Evolutionary conservation across 352 stramenopile genomes (phyloP).

Genomic region (Plasmopara halstedii): DNA sequence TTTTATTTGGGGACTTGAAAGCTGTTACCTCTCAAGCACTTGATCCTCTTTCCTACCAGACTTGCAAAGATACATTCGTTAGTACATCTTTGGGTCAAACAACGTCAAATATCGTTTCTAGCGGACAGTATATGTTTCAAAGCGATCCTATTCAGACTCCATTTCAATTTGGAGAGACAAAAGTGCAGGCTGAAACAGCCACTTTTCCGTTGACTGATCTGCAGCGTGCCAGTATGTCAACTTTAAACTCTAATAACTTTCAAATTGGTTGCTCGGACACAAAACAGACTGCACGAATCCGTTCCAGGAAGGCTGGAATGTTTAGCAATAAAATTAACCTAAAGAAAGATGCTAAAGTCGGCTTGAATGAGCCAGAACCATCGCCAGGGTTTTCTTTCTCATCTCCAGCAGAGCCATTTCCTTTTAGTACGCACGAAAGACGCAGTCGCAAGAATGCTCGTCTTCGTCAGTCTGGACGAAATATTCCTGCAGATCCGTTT

Average conservation of each 20-base stretch:
- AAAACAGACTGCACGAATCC: constrained; percentile 14
- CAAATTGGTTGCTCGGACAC: constrained; percentile 15
- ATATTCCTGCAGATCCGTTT: constrained; percentile 37
- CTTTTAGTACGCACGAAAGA: constrained; percentile 21
- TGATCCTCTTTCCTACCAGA: neutral
- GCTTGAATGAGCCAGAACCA: constrained; percentile 11
- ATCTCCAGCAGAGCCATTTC: constrained; percentile 14
- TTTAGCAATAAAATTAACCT: constrained; percentile 27
- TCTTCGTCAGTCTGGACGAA: constrained; percentile 17
- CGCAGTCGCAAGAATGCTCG: constrained; percentile 25
- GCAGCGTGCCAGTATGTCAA: constrained; percentile 1
- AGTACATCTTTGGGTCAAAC: constrained; percentile 1
- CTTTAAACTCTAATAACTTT: constrained; percentile 12
- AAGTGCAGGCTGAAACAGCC: neutral
- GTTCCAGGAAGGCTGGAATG: constrained; percentile 20
- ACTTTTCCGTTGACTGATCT: constrained; percentile 1
- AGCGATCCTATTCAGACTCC: constrained; percentile 1
- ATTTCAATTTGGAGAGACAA: constrained; percentile 19
- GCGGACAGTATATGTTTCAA: constrained; percentile 20
- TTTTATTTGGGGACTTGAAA: constrained; percentile 8
- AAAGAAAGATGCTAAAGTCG: constrained; percentile 9
- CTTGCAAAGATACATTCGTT: constrained; percentile 1
- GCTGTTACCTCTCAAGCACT: neutral
- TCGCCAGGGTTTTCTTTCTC: constrained; percentile 5
- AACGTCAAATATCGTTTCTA: neutral